A percentile compares a stretch with the other conserved stretches of the same genome.
These are phyloP conservation scores for Metarhizium guizhouense DNA, from an alignment of 2,329 filamentous ascomycete genomes.

Conservation along the genomic window DNA sequence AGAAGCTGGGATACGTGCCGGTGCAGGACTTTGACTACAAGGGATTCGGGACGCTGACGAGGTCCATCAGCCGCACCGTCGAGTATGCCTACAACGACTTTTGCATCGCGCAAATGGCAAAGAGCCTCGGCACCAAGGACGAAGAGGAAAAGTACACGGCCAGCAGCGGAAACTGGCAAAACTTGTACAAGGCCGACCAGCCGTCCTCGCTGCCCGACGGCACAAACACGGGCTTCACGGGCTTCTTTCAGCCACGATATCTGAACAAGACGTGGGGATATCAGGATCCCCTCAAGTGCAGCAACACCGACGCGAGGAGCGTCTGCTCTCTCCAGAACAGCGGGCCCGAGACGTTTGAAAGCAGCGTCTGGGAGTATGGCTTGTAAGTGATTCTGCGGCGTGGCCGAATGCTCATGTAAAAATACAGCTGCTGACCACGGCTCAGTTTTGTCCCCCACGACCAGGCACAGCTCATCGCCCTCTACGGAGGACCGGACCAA, in stretches of 20 bases:
- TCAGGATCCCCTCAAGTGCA: constrained; percentile 60
- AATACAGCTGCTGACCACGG: background rate
- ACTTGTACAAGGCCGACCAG: constrained; percentile 54
- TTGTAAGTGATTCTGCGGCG: constrained; percentile 37
- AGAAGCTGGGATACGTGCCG: constrained; percentile 61
- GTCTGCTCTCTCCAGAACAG: constrained; percentile 52
- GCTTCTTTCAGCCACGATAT: constrained; percentile 62
- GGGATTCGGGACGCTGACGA: constrained; percentile 60
- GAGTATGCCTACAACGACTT: constrained; percentile 77
- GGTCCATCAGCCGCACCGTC: constrained; percentile 62
- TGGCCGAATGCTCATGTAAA: background rate
- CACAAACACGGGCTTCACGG: constrained; percentile 53
- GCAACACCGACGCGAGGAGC: constrained; percentile 41
- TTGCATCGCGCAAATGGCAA: constrained; percentile 55
- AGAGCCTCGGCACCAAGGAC: constrained; percentile 39
- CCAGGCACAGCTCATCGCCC: constrained; percentile 42
- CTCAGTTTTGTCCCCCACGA: constrained; percentile 44
- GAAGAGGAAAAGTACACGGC: constrained; percentile 52
- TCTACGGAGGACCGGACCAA: constrained; percentile 48
- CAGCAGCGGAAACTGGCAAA: constrained; percentile 57
- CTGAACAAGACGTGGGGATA: constrained; percentile 59
- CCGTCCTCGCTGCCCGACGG: constrained; percentile 43
- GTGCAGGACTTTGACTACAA: constrained; percentile 56
- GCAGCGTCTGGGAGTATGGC: constrained; percentile 63
- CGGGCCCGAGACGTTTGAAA: constrained; percentile 63